Evolutionary conservation across 2,329 filamentous ascomycete genomes (phyloP), one percentile per base, ranked within the genome.

Genomic region (Colletotrichum sansevieriae): DNA sequence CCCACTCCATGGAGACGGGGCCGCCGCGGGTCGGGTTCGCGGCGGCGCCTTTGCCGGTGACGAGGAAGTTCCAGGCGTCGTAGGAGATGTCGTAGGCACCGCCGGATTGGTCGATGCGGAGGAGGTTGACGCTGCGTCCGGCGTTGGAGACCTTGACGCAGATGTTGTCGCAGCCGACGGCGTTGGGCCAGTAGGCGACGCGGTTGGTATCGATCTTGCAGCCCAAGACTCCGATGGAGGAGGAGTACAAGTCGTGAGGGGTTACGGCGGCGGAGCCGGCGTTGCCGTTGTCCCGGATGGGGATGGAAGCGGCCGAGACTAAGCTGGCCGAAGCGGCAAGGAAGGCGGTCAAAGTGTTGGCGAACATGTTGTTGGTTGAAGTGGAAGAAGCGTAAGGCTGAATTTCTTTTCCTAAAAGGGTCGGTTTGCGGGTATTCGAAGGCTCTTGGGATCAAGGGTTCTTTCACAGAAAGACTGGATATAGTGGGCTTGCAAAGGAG

Each of bases 171-270:
- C 87, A 90, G 79, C 82, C 81, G 55, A 87, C 80, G 4, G 80
- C 75, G 25, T 74, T 74, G 7, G 88, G 88, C 85, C 86, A 90
- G 82, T 90, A 90, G 70, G 87, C 87, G 44, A 89, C 82, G 47
- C 86, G 86, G 81, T 89, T 84, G 70, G 83, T 88, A 78, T 89
- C 77, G 76, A 90, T 83, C 77, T 88, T 86, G 83, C 87, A 89
- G 58, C 87, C 87, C 7, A 88, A 78, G 4, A 88, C 87, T 54
- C 87, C 87, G 69, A 88, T 77, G 4, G 85, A 87, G 15, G 85
- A 87, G 2, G 84, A 86, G 80, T 83, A 90, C 73, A 80, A 77
- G 70, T 84, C 84, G 75, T 90, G 87, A 37, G 87, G 87, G 5
- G 87, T 89, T 67, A 83, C 78, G 71, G 74, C 76, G 70, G 75